Evolutionary conservation across 495 filamentous ascomycete genomes (phyloP).

Genomic region (Penicillium waksmanii): DNA sequence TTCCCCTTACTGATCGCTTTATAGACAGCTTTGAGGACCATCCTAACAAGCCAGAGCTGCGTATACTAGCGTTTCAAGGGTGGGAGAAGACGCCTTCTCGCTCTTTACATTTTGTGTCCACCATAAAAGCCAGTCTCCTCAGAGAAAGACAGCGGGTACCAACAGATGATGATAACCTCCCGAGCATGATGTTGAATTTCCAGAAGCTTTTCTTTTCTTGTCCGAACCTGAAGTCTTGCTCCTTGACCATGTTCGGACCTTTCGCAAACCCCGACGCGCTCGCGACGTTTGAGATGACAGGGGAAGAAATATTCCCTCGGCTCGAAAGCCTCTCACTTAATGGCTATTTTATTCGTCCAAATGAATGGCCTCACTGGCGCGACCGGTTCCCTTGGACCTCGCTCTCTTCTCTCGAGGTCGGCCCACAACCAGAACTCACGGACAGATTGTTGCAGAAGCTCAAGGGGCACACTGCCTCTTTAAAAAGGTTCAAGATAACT

Average conservation of each 20-base stretch:
- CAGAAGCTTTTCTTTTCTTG: slow-evolving; percentile 5
- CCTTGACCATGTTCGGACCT: not conserved
- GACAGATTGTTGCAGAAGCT: not conserved
- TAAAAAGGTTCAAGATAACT: not conserved
- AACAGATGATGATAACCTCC: not conserved
- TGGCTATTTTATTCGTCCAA: not conserved
- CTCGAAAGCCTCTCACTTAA: slow-evolving; percentile 1
- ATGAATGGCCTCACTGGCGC: slow-evolving; percentile 6
- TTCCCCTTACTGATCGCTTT: not conserved
- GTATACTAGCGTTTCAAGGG: not conserved
- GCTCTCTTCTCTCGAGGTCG: not conserved
- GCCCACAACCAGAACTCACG: not conserved
- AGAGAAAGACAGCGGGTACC: not conserved
- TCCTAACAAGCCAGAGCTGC: slow-evolving; percentile 1
- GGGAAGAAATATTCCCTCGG: slow-evolving; percentile 3
- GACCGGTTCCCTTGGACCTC: not conserved
- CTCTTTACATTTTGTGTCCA: not conserved
- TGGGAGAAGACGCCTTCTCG: not conserved
- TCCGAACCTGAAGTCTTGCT: not conserved
- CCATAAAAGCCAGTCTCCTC: not conserved
- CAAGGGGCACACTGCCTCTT: not conserved
- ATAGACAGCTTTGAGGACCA: not conserved
- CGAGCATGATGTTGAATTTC: slow-evolving; percentile 1
- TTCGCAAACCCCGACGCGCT: not conserved
- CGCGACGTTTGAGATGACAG: not conserved